These are phyloP conservation scores for Aurinia saxatilis DNA, from an alignment of 345 rosid species.

Conservation along the genomic window DNA sequence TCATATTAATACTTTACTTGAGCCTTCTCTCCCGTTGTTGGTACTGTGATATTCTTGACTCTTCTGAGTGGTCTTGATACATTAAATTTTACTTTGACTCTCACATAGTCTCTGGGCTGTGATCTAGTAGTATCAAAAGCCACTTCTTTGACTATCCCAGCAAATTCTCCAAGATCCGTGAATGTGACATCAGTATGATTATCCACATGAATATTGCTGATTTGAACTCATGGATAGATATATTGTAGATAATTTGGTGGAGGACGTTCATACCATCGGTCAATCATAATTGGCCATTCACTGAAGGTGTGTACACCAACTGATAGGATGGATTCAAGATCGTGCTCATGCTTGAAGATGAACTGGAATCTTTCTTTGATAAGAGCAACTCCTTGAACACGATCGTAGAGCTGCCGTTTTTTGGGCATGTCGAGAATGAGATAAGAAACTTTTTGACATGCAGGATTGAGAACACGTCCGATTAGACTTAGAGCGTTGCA, in stretches of 20 bases:
- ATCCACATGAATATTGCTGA: not conserved
- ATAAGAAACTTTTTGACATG: not conserved
- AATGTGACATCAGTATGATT: not conserved
- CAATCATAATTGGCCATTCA: not conserved
- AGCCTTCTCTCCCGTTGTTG: too few relatives aligned
- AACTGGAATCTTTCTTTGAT: not conserved
- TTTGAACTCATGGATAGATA: not conserved
- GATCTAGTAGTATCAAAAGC: not conserved
- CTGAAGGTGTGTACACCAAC: not conserved
- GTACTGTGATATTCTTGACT: too few relatives aligned
- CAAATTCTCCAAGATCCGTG: not conserved
- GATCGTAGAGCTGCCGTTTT: not conserved
- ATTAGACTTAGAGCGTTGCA: not conserved
- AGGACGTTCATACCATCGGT: not conserved
- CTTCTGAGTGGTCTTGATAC: too few relatives aligned
- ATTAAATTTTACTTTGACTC: too few relatives aligned
- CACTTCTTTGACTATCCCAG: not conserved
- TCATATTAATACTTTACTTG: too few relatives aligned
- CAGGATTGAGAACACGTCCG: not conserved
- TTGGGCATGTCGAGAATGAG: not conserved
- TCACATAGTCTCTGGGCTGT: not conserved
- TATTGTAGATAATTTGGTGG: not conserved
- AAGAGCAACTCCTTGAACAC: not conserved
- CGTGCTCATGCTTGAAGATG: not conserved
- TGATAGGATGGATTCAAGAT: not conserved